These are phyloP conservation scores for Pezicula neosporulosa DNA, from an alignment of 2,329 filamentous ascomycete species.

Conservation along the genomic window DNA sequence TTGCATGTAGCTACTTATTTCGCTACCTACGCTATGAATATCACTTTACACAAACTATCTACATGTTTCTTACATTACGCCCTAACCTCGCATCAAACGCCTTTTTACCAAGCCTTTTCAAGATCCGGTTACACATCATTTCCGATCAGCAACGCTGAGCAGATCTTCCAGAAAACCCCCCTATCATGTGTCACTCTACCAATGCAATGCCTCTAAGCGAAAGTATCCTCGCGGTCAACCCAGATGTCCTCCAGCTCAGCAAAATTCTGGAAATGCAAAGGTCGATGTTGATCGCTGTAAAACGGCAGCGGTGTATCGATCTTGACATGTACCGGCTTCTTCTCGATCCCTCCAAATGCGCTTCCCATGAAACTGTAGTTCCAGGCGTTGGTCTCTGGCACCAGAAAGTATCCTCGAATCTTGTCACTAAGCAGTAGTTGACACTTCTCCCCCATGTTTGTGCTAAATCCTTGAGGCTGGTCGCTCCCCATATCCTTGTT, in stretches of 20 bases:
- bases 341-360: slow-evolving; percentile 82
- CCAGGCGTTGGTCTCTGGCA: slow-evolving; percentile 87
- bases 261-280: slow-evolving; percentile 95
- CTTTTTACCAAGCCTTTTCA: slow-evolving; percentile 8
- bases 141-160: slow-evolving; percentile 9
- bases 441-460: slow-evolving; percentile 89
- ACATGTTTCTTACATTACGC: slow-evolving; percentile 12
- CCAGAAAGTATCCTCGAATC: slow-evolving; percentile 93
- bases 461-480: slow-evolving; percentile 90
- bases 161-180: slow-evolving; percentile 1
- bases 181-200: slow-evolving; percentile 1
- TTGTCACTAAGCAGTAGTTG: slow-evolving; percentile 91
- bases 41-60: slow-evolving; percentile 13
- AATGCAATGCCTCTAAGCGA: slow-evolving; percentile 58
- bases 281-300: slow-evolving; percentile 89
- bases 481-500: slow-evolving; percentile 93
- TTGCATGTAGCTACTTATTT: too few species aligned
- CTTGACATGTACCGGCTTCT: slow-evolving; percentile 87
- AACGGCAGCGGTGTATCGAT: slow-evolving; percentile 88
- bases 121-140: slow-evolving; percentile 6
- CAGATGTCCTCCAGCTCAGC: slow-evolving; percentile 95
- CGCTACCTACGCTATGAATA: too few species aligned
- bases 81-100: slow-evolving; percentile 20
- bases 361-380: slow-evolving; percentile 99
- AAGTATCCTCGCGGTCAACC: slow-evolving; percentile 90